Evolutionary conservation across 306 rosid genomes (phyloP).

Genomic region (Morella rubra): DNA sequence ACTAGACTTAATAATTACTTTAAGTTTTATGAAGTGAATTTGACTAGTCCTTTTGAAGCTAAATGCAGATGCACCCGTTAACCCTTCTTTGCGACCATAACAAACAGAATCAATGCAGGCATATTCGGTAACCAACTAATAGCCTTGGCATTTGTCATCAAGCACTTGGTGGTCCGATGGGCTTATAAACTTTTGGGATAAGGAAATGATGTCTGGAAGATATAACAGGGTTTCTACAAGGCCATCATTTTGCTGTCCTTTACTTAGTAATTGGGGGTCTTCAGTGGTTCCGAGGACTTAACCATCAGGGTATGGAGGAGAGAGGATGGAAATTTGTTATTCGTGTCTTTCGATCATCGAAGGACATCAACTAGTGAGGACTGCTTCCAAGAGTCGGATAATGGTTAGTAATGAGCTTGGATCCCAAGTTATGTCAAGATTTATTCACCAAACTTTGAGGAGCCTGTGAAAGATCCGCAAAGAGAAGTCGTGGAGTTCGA

Average conservation of each 20-base stretch:
- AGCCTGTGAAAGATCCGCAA: constrained; percentile 26
- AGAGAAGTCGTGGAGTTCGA: constrained; percentile 45
- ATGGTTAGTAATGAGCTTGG: constrained; percentile 59
- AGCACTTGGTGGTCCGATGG: constrained; percentile 46
- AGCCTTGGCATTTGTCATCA: constrained; percentile 36
- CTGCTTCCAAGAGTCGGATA: constrained; percentile 44
- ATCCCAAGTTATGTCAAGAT: constrained; percentile 59
- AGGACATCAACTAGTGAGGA: constrained; percentile 54
- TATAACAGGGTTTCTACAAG: constrained; percentile 53
- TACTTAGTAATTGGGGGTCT: constrained; percentile 47
- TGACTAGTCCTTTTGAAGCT: too few relatives aligned
- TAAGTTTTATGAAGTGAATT: too few relatives aligned
- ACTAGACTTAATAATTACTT: too few relatives aligned
- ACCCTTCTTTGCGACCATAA: too few relatives aligned
- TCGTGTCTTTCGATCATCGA: constrained; percentile 46
- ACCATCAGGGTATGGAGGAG: constrained; percentile 58
- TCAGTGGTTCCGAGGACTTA: constrained; percentile 49
- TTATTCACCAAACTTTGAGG: constrained; percentile 28
- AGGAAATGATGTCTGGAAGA: constrained; percentile 46
- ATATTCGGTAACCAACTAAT: too few relatives aligned
- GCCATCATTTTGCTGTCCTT: constrained; percentile 50
- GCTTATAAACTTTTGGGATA: constrained; percentile 53
- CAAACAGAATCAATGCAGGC: too few relatives aligned
- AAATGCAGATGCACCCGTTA: too few relatives aligned
- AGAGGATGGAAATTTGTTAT: constrained; percentile 47